Evolutionary conservation across 2,329 filamentous ascomycete species (phyloP), one percentile per base, ranked within the genome.

Genomic region (Knufia petricola): DNA sequence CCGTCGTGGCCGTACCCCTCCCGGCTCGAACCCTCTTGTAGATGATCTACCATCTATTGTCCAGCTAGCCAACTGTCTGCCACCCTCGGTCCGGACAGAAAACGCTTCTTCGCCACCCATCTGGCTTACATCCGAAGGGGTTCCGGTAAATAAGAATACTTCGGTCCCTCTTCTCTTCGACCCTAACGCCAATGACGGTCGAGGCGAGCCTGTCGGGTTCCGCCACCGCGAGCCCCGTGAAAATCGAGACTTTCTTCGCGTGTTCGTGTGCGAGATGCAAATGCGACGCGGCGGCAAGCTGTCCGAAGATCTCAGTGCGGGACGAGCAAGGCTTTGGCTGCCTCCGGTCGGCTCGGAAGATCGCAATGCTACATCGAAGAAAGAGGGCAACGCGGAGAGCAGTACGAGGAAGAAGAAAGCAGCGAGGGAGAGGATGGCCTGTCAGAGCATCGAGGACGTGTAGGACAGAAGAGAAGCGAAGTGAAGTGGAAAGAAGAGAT

Each of bases 211-310:
- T 2, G 63, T 69, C 43, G 68, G 15, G n/a, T 30, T 72, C 13
- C 73, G 77, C 9, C 77, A 77, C 55, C 71, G 79, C n/a, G 79
- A 82, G 58, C 75, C 76, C 23, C 69, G 79, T 44, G 79, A 82
- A 58, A 82, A 82, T 61, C 69, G 74, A 54, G 73, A 82, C 58
- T 82, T 82, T 60, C 63, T 82, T 40, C 73, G 79, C 30, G 73
- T 82, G 54, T 77, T 81, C 13, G 79, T 82, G 9, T 67, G 82
- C 41, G 79, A 82, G 63, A 81, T 82, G 78, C 81, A 82, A 61
- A 82, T 82, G 79, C 72, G 78, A 31, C 72, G 78, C 37, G 70
- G 69, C 52, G 79, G 79, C 48, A 82, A 82, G 64, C 66, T 82
- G 38, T 76, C 78, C 52, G 66, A 75, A 37, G 73, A 75, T 46